Conservation (phyloP, 495 filamentous ascomycete genomes). For the Tuber brumale region DNA sequence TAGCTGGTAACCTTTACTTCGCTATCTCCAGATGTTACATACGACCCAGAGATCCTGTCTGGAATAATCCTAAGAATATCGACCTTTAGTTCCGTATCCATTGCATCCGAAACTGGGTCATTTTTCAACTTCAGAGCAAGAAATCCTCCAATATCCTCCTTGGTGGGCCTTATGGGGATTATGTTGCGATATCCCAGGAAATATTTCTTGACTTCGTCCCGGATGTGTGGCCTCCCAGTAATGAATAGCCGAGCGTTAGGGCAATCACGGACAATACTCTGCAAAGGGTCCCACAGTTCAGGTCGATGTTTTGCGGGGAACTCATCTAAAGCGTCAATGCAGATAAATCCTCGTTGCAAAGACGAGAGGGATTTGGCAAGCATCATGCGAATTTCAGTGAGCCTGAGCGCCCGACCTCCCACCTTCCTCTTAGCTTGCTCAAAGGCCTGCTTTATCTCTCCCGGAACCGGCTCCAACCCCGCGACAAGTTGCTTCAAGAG, state of each 20-base stretch:
- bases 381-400: not conserved
- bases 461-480: not conserved
- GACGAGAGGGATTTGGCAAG: not conserved
- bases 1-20: not conserved
- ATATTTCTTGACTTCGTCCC: not conserved
- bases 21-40: not conserved
- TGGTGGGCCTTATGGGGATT: not conserved
- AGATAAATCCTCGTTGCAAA: not conserved
- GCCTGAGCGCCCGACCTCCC: not conserved
- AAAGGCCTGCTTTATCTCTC: not conserved
- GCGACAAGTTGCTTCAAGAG: not conserved
- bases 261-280: not conserved
- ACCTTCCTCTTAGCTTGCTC: not conserved
- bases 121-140: not conserved
- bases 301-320: not conserved
- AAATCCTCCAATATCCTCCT: not conserved
- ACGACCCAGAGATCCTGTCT: not conserved
- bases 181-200: not conserved
- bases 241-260: not conserved
- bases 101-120: not conserved
- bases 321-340: not conserved
- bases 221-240: not conserved
- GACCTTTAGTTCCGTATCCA: not conserved
- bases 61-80: not conserved
- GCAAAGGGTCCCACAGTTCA: not conserved